Evolutionary conservation across 164 flowering plant genomes (phyloP), one percentile per base, ranked within the genome.

Genomic region (Tinospora cordifolia): DNA sequence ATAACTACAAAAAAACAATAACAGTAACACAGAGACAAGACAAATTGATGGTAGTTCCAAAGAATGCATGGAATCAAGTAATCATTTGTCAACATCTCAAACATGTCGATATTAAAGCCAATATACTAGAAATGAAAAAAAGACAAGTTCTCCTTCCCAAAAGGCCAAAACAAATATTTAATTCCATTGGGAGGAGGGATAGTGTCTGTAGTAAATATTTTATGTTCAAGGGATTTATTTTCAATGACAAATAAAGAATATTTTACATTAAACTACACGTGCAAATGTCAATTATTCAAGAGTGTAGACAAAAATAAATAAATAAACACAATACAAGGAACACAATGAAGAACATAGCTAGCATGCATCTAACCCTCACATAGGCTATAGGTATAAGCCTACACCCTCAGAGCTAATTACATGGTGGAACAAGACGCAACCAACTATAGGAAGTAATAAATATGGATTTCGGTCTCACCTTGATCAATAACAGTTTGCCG

Each of bases 401-500:
- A 51, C 21, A 51, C 3, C 7, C n/a, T 51, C 59, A 51, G 1
- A 7, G 19, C 2, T 19, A 51, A 51, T 47, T 12, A 47, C 54
- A 30, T 4, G 4, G 36, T 47, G 54, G 17, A 47, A 13, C 19
- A 51, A 14, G 21, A n/a, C 8, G 19, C n/a, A 51, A 51, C 22
- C 59, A 51, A n/a, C 59, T 17, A 51, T 15, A 47, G 57, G 17
- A 38, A 47, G 8, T 49, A 34, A 68, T 36, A n/a, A n/a, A 12
- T 12, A 62, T 66, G 39, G 6, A 39, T 6, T 3, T 8, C n/a
- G 64, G 62, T 17, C 22, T 79, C 41, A 92, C 99, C 97, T 87
- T 92, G 98, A 79, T 94, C 99, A 75, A 89, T 90, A 34, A 94
- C 96, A 27, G 83, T 84, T 66, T 94, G 98, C 14, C 83, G 83